Conservation (phyloP, 768 basidiomycete genomes). For the Pisolithus orientalis region DNA sequence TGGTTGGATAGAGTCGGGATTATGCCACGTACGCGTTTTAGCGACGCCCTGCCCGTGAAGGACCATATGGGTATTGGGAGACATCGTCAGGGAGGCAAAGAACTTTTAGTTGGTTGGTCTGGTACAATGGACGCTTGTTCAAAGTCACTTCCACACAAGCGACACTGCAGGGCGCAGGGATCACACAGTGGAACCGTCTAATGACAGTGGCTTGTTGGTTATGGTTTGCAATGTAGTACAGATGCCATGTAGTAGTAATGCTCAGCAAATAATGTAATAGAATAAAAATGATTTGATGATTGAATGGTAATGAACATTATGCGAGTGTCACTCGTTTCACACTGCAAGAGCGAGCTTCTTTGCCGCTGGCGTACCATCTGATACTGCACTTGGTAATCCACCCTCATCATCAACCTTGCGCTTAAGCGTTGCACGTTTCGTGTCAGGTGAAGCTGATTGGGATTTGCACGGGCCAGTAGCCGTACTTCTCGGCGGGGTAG, state of each 20-base stretch:
- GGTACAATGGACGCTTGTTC: too few relatives aligned
- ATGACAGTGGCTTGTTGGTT: background rate
- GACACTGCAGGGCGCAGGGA: too few relatives aligned
- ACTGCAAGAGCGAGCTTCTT: slow-evolving; percentile 57
- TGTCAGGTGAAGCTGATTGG: slow-evolving; percentile 46
- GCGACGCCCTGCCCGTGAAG: too few relatives aligned
- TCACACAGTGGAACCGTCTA: too few relatives aligned
- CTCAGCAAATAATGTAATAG: slow-evolving; percentile 26
- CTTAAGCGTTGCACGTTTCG: slow-evolving; percentile 55
- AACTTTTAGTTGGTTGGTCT: too few relatives aligned
- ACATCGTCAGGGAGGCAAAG: too few relatives aligned
- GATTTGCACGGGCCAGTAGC: slow-evolving; percentile 28
- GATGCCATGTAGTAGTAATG: slow-evolving; percentile 15
- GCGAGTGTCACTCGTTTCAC: slow-evolving; percentile 7
- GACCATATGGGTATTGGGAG: too few relatives aligned
- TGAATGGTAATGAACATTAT: background rate
- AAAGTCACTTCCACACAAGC: too few relatives aligned
- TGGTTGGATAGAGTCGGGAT: background rate
- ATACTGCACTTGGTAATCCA: slow-evolving; percentile 22
- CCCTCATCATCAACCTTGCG: slow-evolving; percentile 67
- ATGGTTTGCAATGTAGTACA: slow-evolving; percentile 16
- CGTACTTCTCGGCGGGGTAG: slow-evolving; percentile 32
- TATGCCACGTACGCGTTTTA: slow-evolving; percentile 8
- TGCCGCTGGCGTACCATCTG: slow-evolving; percentile 51
- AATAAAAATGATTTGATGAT: slow-evolving; percentile 22